phyloP scores from a whole-genome alignment of 768 basidiomycete species.

The Termitomyces sp. region DNA sequence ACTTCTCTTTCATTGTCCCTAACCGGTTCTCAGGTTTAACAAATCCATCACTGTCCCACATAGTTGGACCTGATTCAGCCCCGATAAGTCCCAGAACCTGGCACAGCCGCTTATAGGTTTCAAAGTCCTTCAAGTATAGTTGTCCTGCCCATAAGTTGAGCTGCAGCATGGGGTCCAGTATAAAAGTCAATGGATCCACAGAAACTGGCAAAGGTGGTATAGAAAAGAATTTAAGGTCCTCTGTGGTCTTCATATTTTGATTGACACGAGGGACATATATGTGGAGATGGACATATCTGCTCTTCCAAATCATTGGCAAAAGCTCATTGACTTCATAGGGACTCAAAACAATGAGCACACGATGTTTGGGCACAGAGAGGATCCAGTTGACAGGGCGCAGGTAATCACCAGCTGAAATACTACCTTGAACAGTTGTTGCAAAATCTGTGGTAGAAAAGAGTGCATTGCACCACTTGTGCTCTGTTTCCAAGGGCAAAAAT shows the following conservation, averaged over 20 bases:
- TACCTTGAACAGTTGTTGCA: neutral
- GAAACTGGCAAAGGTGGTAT: neutral
- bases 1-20: constrained; percentile 6
- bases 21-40: constrained; percentile 16
- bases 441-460: neutral
- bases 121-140: neutral
- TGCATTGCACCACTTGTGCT: neutral
- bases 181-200: neutral
- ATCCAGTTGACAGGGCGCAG: neutral
- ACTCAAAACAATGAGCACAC: neutral
- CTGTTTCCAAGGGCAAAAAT: neutral
- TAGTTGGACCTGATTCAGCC: constrained; percentile 7
- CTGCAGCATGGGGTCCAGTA: neutral
- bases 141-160: neutral
- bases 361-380: neutral
- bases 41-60: constrained; percentile 24
- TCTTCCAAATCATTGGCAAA: neutral
- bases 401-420: neutral
- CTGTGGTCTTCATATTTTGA: neutral
- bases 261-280: neutral
- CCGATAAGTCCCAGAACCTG: constrained; percentile 20
- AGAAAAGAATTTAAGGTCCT: constrained; percentile 19
- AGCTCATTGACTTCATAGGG: neutral
- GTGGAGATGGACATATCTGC: neutral
- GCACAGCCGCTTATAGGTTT: neutral